Conservation (phyloP, 1,139 yeast genomes). For the Blastobotrys arbuscula region DNA sequence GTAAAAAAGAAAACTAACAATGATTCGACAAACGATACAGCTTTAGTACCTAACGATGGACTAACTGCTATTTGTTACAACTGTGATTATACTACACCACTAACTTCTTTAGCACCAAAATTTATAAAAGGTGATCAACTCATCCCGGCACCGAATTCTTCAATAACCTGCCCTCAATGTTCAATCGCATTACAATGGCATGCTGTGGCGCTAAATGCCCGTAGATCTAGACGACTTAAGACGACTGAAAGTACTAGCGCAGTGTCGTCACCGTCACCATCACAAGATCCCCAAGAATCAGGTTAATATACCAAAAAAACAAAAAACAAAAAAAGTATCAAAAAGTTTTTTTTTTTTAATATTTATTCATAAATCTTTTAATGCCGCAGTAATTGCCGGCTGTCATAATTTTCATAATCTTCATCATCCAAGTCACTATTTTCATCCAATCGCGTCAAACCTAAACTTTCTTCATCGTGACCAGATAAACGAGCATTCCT, state of each 20-base stretch:
- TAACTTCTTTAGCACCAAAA: conserved; percentile 15
- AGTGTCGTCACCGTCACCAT: neutral
- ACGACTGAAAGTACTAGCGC: neutral
- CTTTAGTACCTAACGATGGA: neutral
- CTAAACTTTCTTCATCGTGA: conserved; percentile 36
- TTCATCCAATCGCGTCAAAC: conserved; percentile 33
- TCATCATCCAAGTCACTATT: conserved; percentile 23
- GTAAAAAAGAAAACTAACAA: neutral
- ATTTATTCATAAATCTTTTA: neutral
- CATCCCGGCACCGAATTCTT: conserved; percentile 12
- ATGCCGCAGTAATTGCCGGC: conserved; percentile 5
- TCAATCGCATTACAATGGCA: conserved; percentile 13
- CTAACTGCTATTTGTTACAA: conserved; percentile 13
- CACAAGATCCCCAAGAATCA: neutral
- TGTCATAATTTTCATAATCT: conserved; percentile 13
- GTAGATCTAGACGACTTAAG: neutral
- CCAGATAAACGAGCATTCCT: conserved; percentile 29
- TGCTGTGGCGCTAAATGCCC: conserved; percentile 14
- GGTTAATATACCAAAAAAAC: neutral
- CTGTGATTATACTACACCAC: conserved; percentile 12
- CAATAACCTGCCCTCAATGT: conserved; percentile 19
- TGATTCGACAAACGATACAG: neutral
- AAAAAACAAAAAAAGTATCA: neutral
- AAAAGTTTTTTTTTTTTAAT: conserved; percentile 2
- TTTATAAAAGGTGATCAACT: conserved; percentile 11